Evolutionary conservation across 1,284 basidiomycete genomes (phyloP).

Genomic region (Hymenochaete sp.): DNA sequence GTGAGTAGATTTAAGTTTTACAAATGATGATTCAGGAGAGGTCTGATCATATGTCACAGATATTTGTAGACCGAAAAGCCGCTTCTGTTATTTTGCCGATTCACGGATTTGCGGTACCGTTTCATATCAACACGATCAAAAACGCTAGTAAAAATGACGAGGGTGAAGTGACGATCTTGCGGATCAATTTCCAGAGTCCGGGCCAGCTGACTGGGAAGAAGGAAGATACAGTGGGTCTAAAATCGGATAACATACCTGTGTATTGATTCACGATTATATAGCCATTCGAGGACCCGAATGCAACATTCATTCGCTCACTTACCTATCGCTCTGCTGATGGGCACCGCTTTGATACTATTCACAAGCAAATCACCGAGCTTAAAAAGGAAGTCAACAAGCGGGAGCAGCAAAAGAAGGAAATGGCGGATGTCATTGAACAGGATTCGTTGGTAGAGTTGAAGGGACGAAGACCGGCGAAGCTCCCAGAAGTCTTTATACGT

Average conservation of each 20-base stretch:
- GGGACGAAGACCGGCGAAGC: constrained; percentile 71
- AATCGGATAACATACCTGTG: not conserved
- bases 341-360: constrained; percentile 82
- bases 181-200: constrained; percentile 98
- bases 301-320: constrained; percentile 93
- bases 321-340: constrained; percentile 89
- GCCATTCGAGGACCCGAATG: constrained; percentile 96
- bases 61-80: constrained; percentile 85
- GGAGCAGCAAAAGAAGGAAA: constrained; percentile 95
- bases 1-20: constrained; percentile 34
- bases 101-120: constrained; percentile 92
- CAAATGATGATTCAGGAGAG: not conserved
- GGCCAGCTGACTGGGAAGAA: constrained; percentile 98
- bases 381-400: constrained; percentile 97
- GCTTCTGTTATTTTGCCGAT: constrained; percentile 89
- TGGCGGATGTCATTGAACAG: constrained; percentile 97
- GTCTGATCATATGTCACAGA: constrained; percentile 38
- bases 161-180: constrained; percentile 88
- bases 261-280: constrained; percentile 24
- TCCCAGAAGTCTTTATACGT: constrained; percentile 90
- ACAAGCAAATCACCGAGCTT: constrained; percentile 88
- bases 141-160: constrained; percentile 98
- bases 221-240: constrained; percentile 77
- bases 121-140: constrained; percentile 98
- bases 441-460: constrained; percentile 83